These are phyloP conservation scores for Alternaria novae-zelandiae DNA, from an alignment of 2,329 filamentous ascomycete genomes.

Conservation along the genomic window DNA sequence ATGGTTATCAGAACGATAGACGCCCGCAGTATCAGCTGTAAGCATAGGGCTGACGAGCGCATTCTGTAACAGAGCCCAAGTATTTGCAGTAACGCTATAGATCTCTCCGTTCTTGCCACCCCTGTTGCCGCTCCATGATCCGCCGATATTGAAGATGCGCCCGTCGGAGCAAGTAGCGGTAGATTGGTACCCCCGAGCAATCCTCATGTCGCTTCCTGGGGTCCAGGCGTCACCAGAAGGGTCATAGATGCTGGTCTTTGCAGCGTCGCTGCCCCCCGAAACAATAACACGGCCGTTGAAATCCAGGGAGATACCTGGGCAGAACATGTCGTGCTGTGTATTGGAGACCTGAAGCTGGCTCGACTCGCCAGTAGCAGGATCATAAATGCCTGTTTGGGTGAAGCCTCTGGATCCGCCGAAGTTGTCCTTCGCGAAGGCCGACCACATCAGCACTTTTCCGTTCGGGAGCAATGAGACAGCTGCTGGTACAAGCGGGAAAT, in stretches of 20 bases:
- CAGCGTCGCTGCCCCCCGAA: conserved; percentile 60
- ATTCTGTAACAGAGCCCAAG: conserved; percentile 56
- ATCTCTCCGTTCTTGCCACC: conserved; percentile 63
- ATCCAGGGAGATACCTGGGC: conserved; percentile 61
- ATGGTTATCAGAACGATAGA: conserved; percentile 60
- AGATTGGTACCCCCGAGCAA: conserved; percentile 66
- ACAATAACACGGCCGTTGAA: conserved; percentile 59
- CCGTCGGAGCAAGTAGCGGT: conserved; percentile 60
- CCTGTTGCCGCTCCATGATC: conserved; percentile 60
- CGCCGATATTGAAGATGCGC: conserved; percentile 64
- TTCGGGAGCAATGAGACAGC: conserved; percentile 32
- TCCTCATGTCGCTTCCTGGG: conserved; percentile 57
- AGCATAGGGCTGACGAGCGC: conserved; percentile 58
- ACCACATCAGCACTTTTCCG: conserved; percentile 37
- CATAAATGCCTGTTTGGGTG: conserved; percentile 43
- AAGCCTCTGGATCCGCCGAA: conserved; percentile 30
- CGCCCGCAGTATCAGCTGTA: conserved; percentile 54
- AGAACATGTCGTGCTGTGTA: conserved; percentile 64
- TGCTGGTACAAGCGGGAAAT: conserved; percentile 35
- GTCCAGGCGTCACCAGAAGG: conserved; percentile 56
- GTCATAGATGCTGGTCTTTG: conserved; percentile 54
- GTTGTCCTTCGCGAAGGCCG: conserved; percentile 21
- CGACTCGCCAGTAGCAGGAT: conserved; percentile 31
- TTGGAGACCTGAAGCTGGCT: conserved; percentile 41
- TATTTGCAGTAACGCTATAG: conserved; percentile 50